Percentiles rank a stretch among this genome's conserved stretches.
These are phyloP conservation scores for Paraglomus occultum DNA, from an alignment of 192 early-diverging fungal genomes.

Conservation along the genomic window DNA sequence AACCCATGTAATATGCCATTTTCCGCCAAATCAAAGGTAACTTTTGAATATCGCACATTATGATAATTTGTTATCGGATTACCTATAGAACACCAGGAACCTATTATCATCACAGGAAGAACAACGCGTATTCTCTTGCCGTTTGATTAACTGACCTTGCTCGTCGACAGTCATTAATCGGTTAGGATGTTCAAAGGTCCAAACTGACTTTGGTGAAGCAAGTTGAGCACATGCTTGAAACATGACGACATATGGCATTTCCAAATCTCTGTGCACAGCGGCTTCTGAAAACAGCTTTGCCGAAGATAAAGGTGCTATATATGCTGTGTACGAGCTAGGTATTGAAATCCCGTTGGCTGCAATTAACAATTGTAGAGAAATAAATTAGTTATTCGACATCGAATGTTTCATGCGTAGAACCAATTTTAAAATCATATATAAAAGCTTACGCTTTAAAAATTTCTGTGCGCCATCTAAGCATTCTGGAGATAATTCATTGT, in stretches of 20 bases:
- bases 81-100: not conserved
- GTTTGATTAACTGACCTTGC: slow-evolving; percentile 31
- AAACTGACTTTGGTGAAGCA: slow-evolving; percentile 68
- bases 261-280: slow-evolving; percentile 67
- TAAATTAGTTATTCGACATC: slow-evolving; percentile 8
- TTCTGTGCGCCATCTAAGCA: slow-evolving; percentile 90
- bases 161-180: slow-evolving; percentile 33
- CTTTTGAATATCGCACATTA: slow-evolving; percentile 63
- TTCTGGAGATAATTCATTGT: slow-evolving; percentile 99
- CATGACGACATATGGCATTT: slow-evolving; percentile 99
- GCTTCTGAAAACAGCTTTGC: slow-evolving; percentile 78
- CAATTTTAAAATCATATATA: not conserved
- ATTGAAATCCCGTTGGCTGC: slow-evolving; percentile 83
- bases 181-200: slow-evolving; percentile 84
- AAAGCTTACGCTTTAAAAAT: slow-evolving; percentile 59
- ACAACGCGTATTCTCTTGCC: not conserved
- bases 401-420: not conserved
- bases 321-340: slow-evolving; percentile 82
- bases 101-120: not conserved
- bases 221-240: slow-evolving; percentile 74
- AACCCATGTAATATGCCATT: slow-evolving; percentile 84
- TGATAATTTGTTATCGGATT: slow-evolving; percentile 69
- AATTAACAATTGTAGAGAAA: slow-evolving; percentile 9
- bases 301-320: slow-evolving; percentile 85
- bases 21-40: slow-evolving; percentile 52